Evolutionary conservation across 2,329 filamentous ascomycete species (phyloP).

Genomic region (Orbilia quercus): DNA sequence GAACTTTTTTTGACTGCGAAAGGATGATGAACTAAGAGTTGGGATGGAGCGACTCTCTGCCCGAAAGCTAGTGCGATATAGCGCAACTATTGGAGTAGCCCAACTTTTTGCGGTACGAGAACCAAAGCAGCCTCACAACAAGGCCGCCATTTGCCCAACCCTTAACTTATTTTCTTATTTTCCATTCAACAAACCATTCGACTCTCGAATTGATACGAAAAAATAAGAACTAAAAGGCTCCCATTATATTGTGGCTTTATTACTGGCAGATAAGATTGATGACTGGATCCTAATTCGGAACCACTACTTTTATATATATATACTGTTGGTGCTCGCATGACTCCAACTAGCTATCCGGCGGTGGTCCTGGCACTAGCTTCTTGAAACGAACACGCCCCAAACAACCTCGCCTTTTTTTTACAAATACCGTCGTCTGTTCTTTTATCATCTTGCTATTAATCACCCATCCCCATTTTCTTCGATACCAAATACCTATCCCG

Average conservation of each 20-base stretch:
- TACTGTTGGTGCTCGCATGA: slow-evolving; percentile 49
- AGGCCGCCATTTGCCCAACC: slow-evolving; percentile 22
- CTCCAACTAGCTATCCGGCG: slow-evolving; percentile 37
- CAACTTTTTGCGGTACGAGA: too few species aligned
- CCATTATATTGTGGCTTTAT: slow-evolving; percentile 18
- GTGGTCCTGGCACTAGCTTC: slow-evolving; percentile 23
- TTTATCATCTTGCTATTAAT: slow-evolving; percentile 41
- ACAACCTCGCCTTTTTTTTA: slow-evolving; percentile 54
- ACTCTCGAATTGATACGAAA: slow-evolving; percentile 20
- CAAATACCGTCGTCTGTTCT: slow-evolving; percentile 42
- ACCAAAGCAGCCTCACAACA: slow-evolving; percentile 28
- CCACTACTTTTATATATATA: slow-evolving; percentile 50
- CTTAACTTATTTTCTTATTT: slow-evolving; percentile 51
- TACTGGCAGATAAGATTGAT: slow-evolving; percentile 49
- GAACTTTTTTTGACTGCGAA: slow-evolving; percentile 30
- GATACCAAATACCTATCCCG: slow-evolving; percentile 22
- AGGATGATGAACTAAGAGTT: slow-evolving; percentile 40
- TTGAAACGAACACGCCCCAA: slow-evolving; percentile 55
- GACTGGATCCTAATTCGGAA: slow-evolving; percentile 49
- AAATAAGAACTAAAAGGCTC: slow-evolving; percentile 30
- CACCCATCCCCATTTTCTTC: slow-evolving; percentile 30
- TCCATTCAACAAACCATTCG: slow-evolving; percentile 27
- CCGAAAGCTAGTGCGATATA: slow-evolving; percentile 54
- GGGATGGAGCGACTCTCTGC: slow-evolving; percentile 29
- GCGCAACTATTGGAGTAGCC: slow-evolving; percentile 36